phyloP scores from a whole-genome alignment of 164 flowering plant species.

The Annona squamosa region DNA sequence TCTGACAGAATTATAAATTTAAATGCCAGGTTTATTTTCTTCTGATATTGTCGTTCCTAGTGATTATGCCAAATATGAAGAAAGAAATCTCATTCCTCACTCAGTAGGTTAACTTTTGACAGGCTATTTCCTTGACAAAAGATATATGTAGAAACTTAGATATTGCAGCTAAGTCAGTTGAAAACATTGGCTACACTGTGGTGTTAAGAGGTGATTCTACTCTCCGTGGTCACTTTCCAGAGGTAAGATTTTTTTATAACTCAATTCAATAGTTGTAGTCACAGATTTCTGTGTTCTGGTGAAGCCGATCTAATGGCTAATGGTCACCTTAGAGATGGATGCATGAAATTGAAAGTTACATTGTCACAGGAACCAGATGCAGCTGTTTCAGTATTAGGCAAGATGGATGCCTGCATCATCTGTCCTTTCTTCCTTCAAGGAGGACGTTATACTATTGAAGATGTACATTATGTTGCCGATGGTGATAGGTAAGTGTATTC shows the following conservation, averaged over 20 bases:
- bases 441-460: constrained; percentile 89
- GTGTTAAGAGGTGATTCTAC: constrained; percentile 99
- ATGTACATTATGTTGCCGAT: constrained; percentile 91
- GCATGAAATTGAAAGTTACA: not conserved
- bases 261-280: not conserved
- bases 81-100: not conserved
- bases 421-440: constrained; percentile 99
- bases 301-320: not conserved
- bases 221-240: constrained; percentile 96
- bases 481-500: constrained; percentile 47
- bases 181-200: constrained; percentile 57
- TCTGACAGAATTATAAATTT: not conserved
- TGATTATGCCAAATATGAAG: not conserved
- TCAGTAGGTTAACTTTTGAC: constrained; percentile 15
- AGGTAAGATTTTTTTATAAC: constrained; percentile 43
- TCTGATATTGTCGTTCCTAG: not conserved
- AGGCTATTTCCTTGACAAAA: constrained; percentile 69
- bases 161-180: constrained; percentile 57
- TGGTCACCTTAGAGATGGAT: not conserved
- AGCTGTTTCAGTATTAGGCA: constrained; percentile 82
- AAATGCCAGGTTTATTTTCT: not conserved
- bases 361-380: constrained; percentile 83
- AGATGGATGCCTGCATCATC: constrained; percentile 96
- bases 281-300: not conserved
- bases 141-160: constrained; percentile 71